Evolutionary conservation across 1,284 basidiomycete species (phyloP), one percentile per base, ranked within the genome.

Genomic region (Ustilago trichophora): DNA sequence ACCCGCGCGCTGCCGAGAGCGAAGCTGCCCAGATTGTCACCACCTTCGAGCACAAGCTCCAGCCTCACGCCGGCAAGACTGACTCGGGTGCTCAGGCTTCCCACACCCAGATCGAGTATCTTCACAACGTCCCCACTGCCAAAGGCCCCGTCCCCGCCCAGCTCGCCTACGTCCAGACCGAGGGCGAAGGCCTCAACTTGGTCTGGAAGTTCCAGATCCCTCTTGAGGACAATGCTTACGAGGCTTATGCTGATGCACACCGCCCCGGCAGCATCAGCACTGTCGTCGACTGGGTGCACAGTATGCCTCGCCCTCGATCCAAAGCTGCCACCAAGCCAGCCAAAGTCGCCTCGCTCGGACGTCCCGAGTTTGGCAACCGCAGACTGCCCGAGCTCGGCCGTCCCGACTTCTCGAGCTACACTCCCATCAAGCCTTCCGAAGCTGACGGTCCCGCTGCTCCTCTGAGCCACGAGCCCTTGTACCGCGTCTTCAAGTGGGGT

Each of bases 401-500:
- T 22, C 71, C 71, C 15, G 67, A 70, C 54, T 73, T 73, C 43
- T 57, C 52, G 4, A 37, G 44, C 46, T 59, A 63, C 53, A 24
- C 38, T 13, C 41, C 45, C 12, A 35, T 42, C 36, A 49, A 59
- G 51, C 46, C 54, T 6, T 19, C 26, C 44, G 38, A 64, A 21
- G 29, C 33, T 21, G 42, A 51, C 21, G 18, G 18, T 13, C 34
- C 44, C 22, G 29, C 46, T 13, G 31, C 41, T 27, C 40, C 40
- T 15, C 22, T 49, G 64, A 62, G 58, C 41, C 58, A 62, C 38
- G 54, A 68, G 16, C 62, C 73, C 21, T 13, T 58, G 13, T 75
- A 73, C 55, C 52, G 60, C 22, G 74, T 76, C 26, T 68, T 75
- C 65, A 63, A 64, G 40, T 76, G 74, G 74, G 73, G 73, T 18